A percentile compares a stretch with the other conserved stretches of the same genome.
phyloP scores from a whole-genome alignment of 2,329 filamentous ascomycete species.

The Pestalotiopsis fici region DNA sequence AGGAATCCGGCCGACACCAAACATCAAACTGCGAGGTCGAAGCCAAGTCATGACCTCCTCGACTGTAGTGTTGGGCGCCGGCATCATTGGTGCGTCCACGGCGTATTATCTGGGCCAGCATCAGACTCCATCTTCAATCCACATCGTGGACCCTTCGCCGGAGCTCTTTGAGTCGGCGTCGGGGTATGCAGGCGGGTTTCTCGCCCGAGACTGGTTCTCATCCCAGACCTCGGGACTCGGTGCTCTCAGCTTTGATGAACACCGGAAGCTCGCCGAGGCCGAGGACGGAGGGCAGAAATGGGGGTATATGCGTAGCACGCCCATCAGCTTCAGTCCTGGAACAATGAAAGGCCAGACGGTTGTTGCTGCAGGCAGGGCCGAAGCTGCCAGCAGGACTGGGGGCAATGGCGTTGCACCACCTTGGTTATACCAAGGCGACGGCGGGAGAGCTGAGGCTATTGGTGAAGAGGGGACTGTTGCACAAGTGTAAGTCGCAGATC shows the following conservation, averaged over 20 bases:
- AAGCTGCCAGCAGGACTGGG: conserved; percentile 43
- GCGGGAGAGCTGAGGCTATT: conserved; percentile 61
- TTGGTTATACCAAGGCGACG: conserved; percentile 60
- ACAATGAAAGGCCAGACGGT: conserved; percentile 39
- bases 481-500: conserved; percentile 55
- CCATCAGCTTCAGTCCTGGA: conserved; percentile 49
- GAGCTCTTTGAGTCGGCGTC: conserved; percentile 73
- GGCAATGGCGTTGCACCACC: conserved; percentile 41
- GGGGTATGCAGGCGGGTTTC: conserved; percentile 72
- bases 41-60: conserved; percentile 27
- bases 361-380: conserved; percentile 64
- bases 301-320: conserved; percentile 55
- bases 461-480: conserved; percentile 61
- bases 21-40: neutral
- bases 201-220: conserved; percentile 73
- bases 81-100: conserved; percentile 70
- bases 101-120: conserved; percentile 69
- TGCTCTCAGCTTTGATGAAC: conserved; percentile 68
- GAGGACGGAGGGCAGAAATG: conserved; percentile 57
- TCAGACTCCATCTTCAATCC: conserved; percentile 41
- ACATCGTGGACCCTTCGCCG: conserved; percentile 46
- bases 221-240: conserved; percentile 59
- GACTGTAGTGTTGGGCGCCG: conserved; percentile 68
- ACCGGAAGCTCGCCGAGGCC: conserved; percentile 62
- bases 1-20: neutral